phyloP scores from a whole-genome alignment of 352 stramenopile genomes.

The Pythium folliculosum region DNA sequence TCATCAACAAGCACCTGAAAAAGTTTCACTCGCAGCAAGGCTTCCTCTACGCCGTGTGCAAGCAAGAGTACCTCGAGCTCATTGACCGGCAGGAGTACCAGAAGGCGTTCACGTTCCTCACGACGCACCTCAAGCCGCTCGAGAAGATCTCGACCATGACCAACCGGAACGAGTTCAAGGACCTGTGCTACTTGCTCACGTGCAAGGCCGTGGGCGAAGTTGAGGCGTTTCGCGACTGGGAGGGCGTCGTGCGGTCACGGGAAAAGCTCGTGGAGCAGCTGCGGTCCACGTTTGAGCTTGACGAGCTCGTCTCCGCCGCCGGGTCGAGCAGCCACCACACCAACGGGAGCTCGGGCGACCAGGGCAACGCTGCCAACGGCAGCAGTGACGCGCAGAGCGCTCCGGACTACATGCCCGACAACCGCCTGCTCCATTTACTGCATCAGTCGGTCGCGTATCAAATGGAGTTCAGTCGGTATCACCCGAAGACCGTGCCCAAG shows the following conservation, averaged over 20 bases:
- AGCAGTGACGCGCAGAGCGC: neutral
- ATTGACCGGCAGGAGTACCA: slow-evolving; percentile 89
- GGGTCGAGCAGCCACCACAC: neutral
- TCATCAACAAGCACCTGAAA: slow-evolving; percentile 80
- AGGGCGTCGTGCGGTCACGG: slow-evolving; percentile 71
- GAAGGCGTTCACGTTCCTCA: slow-evolving; percentile 90
- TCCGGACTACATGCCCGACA: slow-evolving; percentile 52
- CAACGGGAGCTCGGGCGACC: neutral
- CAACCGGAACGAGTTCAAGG: slow-evolving; percentile 86
- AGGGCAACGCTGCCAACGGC: slow-evolving; percentile 13
- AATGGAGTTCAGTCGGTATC: slow-evolving; percentile 89
- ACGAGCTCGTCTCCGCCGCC: slow-evolving; percentile 56
- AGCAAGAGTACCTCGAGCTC: slow-evolving; percentile 89
- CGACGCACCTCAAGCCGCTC: slow-evolving; percentile 86
- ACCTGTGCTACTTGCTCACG: slow-evolving; percentile 88
- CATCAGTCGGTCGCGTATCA: slow-evolving; percentile 89
- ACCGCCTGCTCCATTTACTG: slow-evolving; percentile 77
- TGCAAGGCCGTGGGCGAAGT: slow-evolving; percentile 87
- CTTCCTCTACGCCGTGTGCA: slow-evolving; percentile 88
- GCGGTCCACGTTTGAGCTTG: slow-evolving; percentile 77
- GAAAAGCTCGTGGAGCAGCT: slow-evolving; percentile 88
- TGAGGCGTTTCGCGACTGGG: slow-evolving; percentile 84
- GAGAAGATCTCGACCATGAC: slow-evolving; percentile 76
- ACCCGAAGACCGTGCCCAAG: slow-evolving; percentile 85
- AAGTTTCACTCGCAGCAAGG: slow-evolving; percentile 83